Percentiles rank a stretch among this genome's conserved stretches.
Evolutionary conservation across 345 rosid genomes (phyloP).

Genomic region (Salix koriyanagi): DNA sequence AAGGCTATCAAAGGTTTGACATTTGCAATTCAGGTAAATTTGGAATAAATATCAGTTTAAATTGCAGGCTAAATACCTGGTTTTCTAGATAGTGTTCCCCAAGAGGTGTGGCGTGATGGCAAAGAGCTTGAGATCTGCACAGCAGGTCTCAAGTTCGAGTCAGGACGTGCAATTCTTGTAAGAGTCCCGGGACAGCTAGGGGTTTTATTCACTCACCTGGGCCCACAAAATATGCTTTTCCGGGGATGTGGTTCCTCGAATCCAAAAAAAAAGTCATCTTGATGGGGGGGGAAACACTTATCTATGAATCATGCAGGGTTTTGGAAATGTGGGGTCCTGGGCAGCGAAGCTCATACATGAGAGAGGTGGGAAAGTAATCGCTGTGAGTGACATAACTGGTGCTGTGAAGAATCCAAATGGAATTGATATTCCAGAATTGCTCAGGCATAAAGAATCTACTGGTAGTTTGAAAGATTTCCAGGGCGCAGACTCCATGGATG

Average conservation of each 20-base stretch:
- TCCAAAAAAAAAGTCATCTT: background rate
- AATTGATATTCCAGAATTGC: slow-evolving; percentile 55
- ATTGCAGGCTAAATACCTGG: background rate
- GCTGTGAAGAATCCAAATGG: slow-evolving; percentile 84
- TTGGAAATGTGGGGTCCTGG: slow-evolving; percentile 98
- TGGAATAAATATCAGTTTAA: background rate
- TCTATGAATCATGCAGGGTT: slow-evolving; percentile 49
- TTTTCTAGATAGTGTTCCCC: background rate
- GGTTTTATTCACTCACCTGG: too few relatives aligned
- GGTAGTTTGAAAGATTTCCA: slow-evolving; percentile 58
- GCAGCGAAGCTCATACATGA: slow-evolving; percentile 79
- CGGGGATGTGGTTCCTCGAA: too few relatives aligned
- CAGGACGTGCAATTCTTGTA: too few relatives aligned
- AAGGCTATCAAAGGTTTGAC: slow-evolving; percentile 72
- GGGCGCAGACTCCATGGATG: slow-evolving; percentile 72
- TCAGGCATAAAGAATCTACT: slow-evolving; percentile 55
- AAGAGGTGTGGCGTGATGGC: too few relatives aligned
- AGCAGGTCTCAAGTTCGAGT: too few relatives aligned
- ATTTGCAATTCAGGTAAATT: slow-evolving; percentile 78
- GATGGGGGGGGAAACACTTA: background rate
- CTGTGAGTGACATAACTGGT: slow-evolving; percentile 90
- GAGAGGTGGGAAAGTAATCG: slow-evolving; percentile 88
- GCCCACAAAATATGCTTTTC: too few relatives aligned
- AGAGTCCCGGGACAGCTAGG: too few relatives aligned
- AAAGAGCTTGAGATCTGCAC: too few relatives aligned